Conservation (phyloP, 305 asterid genomes). For the Fraxinus latifolia region DNA sequence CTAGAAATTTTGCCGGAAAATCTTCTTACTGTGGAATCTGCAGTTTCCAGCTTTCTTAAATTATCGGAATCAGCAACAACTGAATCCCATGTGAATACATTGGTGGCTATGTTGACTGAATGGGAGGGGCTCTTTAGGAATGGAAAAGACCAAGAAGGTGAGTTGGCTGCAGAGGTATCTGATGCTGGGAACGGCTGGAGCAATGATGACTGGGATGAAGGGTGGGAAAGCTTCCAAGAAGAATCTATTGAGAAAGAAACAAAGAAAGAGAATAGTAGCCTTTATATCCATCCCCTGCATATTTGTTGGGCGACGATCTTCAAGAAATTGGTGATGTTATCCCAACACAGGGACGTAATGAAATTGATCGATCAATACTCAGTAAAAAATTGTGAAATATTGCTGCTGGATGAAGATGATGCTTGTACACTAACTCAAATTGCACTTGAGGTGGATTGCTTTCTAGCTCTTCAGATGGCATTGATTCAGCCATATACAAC, state of each 20-base stretch:
- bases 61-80: slow-evolving; percentile 54
- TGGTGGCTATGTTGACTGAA: slow-evolving; percentile 66
- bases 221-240: slow-evolving; percentile 96
- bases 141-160: slow-evolving; percentile 33
- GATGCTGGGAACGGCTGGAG: slow-evolving; percentile 51
- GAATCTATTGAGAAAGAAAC: slow-evolving; percentile 55
- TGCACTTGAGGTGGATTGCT: slow-evolving; percentile 46
- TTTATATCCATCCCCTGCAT: slow-evolving; percentile 69
- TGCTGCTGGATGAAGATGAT: slow-evolving; percentile 58
- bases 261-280: slow-evolving; percentile 25
- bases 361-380: slow-evolving; percentile 57
- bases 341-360: slow-evolving; percentile 42
- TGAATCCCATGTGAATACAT: slow-evolving; percentile 44
- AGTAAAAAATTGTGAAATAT: slow-evolving; percentile 29
- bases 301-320: slow-evolving; percentile 64
- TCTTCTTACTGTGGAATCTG: slow-evolving; percentile 61
- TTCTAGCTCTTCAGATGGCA: slow-evolving; percentile 60
- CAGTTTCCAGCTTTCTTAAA: slow-evolving; percentile 71
- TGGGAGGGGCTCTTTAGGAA: slow-evolving; percentile 74
- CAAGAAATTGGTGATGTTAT: slow-evolving; percentile 43
- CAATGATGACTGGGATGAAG: slow-evolving; percentile 93
- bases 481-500: slow-evolving; percentile 60
- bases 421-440: slow-evolving; percentile 42
- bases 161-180: slow-evolving; percentile 36
- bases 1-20: slow-evolving; percentile 67